Percentiles rank a stretch among this genome's conserved stretches.
Evolutionary conservation across 805 yeast species (phyloP).

Genomic region (Teunomyces stri): DNA sequence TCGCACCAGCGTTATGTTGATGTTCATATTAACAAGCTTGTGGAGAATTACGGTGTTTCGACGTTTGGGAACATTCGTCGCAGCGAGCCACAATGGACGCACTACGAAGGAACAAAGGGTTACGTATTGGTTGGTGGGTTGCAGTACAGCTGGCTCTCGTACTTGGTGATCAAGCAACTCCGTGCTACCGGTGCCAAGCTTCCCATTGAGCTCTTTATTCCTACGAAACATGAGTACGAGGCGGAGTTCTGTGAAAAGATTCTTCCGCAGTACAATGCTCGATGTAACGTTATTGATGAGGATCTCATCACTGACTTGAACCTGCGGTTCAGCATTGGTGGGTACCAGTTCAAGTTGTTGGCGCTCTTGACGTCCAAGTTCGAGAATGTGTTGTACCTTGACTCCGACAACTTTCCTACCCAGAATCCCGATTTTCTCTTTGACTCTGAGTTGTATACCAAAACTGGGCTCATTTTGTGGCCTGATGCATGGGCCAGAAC

Average conservation of each 20-base stretch:
- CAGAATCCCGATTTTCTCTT: slow-evolving; percentile 46
- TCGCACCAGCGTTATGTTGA: slow-evolving; percentile 37
- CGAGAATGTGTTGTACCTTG: slow-evolving; percentile 47
- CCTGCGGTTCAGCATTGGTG: slow-evolving; percentile 31
- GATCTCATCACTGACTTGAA: slow-evolving; percentile 14
- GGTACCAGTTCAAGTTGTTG: slow-evolving; percentile 51
- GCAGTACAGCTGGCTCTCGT: slow-evolving; percentile 48
- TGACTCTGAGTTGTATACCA: slow-evolving; percentile 44
- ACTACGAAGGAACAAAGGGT: slow-evolving; percentile 32
- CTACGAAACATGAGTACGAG: slow-evolving; percentile 45
- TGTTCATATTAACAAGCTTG: slow-evolving; percentile 26
- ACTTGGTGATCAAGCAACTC: slow-evolving; percentile 47
- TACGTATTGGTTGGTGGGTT: slow-evolving; percentile 56
- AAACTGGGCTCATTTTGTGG: slow-evolving; percentile 52
- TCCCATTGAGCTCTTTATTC: slow-evolving; percentile 52
- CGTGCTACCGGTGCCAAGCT: slow-evolving; percentile 42
- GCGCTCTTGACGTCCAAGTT: slow-evolving; percentile 63
- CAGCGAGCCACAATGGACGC: slow-evolving; percentile 40
- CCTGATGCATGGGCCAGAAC: slow-evolving; percentile 74
- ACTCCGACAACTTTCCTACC: slow-evolving; percentile 51
- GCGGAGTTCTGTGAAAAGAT: slow-evolving; percentile 42
- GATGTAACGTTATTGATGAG: slow-evolving; percentile 44
- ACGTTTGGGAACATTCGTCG: slow-evolving; percentile 36
- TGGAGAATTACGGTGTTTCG: slow-evolving; percentile 21
- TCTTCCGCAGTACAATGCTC: slow-evolving; percentile 44